Base-by-base conservation (phyloP, 805 yeast species). In the Sugiyamaella floridensis region DNA sequence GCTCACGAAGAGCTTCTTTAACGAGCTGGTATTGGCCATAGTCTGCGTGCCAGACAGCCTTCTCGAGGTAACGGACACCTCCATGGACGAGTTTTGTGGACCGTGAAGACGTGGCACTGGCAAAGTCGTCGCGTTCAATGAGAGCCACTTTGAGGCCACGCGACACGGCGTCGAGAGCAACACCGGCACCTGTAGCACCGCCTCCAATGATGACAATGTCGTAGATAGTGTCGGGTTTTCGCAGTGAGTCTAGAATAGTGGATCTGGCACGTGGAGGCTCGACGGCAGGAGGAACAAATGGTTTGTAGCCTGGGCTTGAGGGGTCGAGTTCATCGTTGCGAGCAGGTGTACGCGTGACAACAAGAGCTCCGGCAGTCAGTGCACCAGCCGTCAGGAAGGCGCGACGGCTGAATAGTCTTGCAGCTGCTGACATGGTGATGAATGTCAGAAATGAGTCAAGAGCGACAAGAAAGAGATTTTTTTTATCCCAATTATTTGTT, bases 11-110 rank as follows among this genome's bases (percentile, higher is more conserved):
- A 6, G 96, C 96, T 70, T 89, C 96, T 61, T 86, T 84, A 58
- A 89, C 96, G 63, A 89, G 76, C 71, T 86, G 87, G 69, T 86
- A 76, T 74, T 90, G 98, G 55, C 83, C 92, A 70, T 87, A 89
- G 53, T 95, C 89, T 49, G 90, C 77, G 72, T 89, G 89, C 80
- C 89, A 89, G 63, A 90, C 81, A 41, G 97, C 97, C 74, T 90
- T 90, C 69, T 90, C 98, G 64, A 90, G 78, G 70, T 90, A 90
- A 64, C 98, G 78, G 43, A 90, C 97, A 68, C 98, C 98, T 60
- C 98, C 98, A 67, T 90, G 98, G 44, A 96, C 96, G 83, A 90
- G 86, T 73, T 90, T 90, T 47, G 98, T 90, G 14, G 96, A 86
- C 64, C 89, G 86, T 37, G 97, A 89, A 8, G 95, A 86, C 14